A percentile compares a stretch with the other conserved stretches of the same genome.
Evolutionary conservation across 345 rosid species (phyloP).

Genomic region (Rhodamnia rubescens): DNA sequence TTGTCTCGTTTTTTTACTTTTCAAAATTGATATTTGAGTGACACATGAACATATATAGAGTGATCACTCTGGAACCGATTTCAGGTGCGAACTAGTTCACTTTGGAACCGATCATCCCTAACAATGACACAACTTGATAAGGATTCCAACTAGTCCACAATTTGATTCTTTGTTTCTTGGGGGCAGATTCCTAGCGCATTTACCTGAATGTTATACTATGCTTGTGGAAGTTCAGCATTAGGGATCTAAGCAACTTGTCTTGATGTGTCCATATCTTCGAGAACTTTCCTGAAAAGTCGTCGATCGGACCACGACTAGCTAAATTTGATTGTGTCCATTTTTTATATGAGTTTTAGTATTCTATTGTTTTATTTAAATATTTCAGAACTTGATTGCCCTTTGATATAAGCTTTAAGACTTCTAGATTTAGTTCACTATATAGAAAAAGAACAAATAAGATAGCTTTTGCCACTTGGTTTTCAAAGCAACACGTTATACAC

Average conservation of each 20-base stretch:
- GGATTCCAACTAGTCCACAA: background rate
- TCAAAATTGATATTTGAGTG: no score
- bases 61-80: no score
- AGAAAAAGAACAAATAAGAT: no score
- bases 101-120: no score
- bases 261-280: background rate
- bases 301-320: background rate
- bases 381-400: background rate
- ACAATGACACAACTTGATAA: no score
- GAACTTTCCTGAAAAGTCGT: background rate
- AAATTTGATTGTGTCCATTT: background rate
- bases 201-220: background rate
- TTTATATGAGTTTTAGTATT: background rate
- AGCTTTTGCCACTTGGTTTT: background rate
- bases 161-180: background rate
- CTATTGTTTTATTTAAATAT: background rate
- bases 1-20: no score
- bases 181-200: background rate
- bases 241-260: background rate
- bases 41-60: no score
- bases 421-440: background rate
- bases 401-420: background rate
- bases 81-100: no score
- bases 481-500: background rate
- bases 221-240: background rate